Evolutionary conservation across 805 yeast species (phyloP).

Genomic region (Wickerhamomyces sydowiorum): DNA sequence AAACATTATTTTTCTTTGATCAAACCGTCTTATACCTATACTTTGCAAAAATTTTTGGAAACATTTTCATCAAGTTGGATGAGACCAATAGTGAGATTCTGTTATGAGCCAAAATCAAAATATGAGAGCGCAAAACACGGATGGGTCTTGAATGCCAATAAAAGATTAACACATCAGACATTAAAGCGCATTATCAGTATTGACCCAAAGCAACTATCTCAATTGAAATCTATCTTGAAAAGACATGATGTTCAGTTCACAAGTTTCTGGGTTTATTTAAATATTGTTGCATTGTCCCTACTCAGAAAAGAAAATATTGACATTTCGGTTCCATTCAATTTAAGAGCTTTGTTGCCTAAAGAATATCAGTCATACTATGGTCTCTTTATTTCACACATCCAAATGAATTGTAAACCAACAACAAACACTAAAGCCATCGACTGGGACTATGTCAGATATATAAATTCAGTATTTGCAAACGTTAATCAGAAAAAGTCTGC

Average conservation of each 20-base stretch:
- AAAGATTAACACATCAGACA: background rate
- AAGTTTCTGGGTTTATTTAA: background rate
- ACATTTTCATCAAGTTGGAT: background rate
- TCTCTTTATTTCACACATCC: background rate
- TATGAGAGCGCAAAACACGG: background rate
- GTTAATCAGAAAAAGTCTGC: background rate
- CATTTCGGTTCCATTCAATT: background rate
- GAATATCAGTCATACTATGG: background rate
- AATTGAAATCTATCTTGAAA: background rate
- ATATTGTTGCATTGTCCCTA: background rate
- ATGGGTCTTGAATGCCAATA: background rate
- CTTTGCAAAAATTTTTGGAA: background rate
- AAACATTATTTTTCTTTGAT: no score
- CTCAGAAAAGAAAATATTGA: background rate
- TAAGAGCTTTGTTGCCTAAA: background rate
- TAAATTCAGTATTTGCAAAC: background rate
- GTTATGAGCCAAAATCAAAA: background rate
- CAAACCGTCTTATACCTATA: background rate
- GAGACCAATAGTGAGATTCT: background rate
- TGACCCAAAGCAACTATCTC: background rate
- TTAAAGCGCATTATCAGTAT: background rate
- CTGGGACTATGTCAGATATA: background rate
- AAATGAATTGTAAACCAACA: background rate
- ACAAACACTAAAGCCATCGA: background rate
- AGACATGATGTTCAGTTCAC: background rate